These are phyloP conservation scores for Leucogyrophana mollusca DNA, from an alignment of 768 basidiomycete species.

Conservation along the genomic window DNA sequence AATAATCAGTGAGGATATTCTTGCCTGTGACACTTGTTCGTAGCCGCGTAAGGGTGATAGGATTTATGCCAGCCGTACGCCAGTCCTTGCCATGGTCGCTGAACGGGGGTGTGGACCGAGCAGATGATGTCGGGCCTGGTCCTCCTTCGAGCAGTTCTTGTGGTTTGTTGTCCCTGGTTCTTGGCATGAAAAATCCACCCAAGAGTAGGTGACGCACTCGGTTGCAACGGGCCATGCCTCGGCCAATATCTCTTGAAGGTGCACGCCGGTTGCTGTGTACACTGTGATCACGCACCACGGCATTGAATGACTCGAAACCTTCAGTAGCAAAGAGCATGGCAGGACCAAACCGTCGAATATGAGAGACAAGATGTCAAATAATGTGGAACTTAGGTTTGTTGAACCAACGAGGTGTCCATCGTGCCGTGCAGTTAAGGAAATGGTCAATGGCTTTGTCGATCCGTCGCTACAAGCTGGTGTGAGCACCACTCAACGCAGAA, in stretches of 20 bases:
- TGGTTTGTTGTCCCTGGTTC: slow-evolving; percentile 8
- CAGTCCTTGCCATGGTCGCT: not conserved
- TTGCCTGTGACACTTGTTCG: not conserved
- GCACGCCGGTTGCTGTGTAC: slow-evolving; percentile 35
- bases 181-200: slow-evolving; percentile 16
- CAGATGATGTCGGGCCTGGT: slow-evolving; percentile 2
- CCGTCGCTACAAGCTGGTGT: slow-evolving; percentile 9
- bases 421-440: slow-evolving; percentile 32
- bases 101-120: not conserved
- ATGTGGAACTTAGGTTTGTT: slow-evolving; percentile 47
- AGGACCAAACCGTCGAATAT: slow-evolving; percentile 40
- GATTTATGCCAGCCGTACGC: not conserved
- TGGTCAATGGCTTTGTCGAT: slow-evolving; percentile 31
- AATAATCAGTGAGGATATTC: slow-evolving; percentile 2
- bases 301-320: slow-evolving; percentile 40
- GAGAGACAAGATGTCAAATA: slow-evolving; percentile 33
- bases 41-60: not conserved
- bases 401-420: slow-evolving; percentile 32
- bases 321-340: slow-evolving; percentile 45
- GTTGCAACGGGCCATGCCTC: slow-evolving; percentile 22
- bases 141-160: too few relatives aligned
- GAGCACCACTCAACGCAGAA: slow-evolving; percentile 3
- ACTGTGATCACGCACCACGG: slow-evolving; percentile 29
- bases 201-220: slow-evolving; percentile 26
- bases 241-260: slow-evolving; percentile 30